Base-by-base conservation (phyloP, 768 basidiomycete species). In the Epithele typhae region DNA sequence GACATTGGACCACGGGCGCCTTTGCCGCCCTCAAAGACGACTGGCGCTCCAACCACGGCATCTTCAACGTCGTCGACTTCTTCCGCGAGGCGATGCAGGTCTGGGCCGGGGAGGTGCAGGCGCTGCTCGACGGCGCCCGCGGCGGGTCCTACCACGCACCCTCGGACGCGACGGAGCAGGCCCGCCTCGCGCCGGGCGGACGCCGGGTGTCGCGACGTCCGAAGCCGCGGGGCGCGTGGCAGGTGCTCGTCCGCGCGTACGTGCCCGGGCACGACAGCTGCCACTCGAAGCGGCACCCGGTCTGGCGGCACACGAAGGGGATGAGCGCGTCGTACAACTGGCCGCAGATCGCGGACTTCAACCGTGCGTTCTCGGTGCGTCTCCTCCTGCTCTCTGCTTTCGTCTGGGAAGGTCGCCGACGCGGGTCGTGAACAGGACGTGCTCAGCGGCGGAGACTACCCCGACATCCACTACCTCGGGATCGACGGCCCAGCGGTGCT, bases 231-330 rank as follows among this genome's bases (percentile, higher is more conserved):
- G 62, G 48, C 37, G 21, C 45, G 27, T 51, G 52, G 48, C 73
- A 77, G 55, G 79, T 78, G 7, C 60, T 86, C 7, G 74, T 81
- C 9, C 62, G 84, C 23, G 73, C 81, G 7, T 85, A 84, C 53
- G 57, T 81, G 4, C 78, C 80, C 3, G 84, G 84, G 4, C 81
- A 85, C 53, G 82, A 84, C 48, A 70, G 79, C 45, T 84, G 84
- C 51, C 81, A 79, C 52, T 52, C 69, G 15, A 52, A 59, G 41
- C 61, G 63, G 21, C 46, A 68, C 49, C 78, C 80, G n/a, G 76
- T 72, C 74, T 58, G 46, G 27, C 65, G 68, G 49, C 68, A 78
- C 17, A 53, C 65, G 49, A 73, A 74, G 2, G 74, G 68, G 46
- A 46, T 52, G 32, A 70, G 69, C 67, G 67, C 69, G 24, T 79